Evolutionary conservation across 2,329 filamentous ascomycete species (phyloP).

Genomic region (Paecilomyces sp.): DNA sequence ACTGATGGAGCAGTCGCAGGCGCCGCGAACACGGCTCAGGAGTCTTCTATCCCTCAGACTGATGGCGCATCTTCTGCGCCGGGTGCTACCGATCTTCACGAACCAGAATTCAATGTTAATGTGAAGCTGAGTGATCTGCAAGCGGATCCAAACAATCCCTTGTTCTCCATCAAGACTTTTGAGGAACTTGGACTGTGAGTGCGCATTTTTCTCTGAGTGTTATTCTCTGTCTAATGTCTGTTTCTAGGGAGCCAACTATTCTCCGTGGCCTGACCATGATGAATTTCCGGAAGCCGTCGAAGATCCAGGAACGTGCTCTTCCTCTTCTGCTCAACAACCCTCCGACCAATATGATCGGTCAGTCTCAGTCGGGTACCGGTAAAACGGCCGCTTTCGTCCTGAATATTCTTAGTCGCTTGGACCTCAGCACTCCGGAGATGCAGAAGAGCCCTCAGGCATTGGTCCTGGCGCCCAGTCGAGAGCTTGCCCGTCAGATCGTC

Average conservation of each 20-base stretch:
- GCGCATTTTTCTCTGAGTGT: background rate
- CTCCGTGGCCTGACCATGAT: constrained; percentile 71
- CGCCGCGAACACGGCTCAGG: constrained; percentile 8
- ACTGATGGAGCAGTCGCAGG: constrained; percentile 4
- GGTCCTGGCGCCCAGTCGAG: constrained; percentile 83
- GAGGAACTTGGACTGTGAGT: constrained; percentile 78
- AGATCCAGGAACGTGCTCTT: constrained; percentile 92
- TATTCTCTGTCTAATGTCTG: constrained; percentile 3
- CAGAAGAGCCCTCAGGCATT: constrained; percentile 65
- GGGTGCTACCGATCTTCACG: constrained; percentile 50
- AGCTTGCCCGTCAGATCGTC: constrained; percentile 90
- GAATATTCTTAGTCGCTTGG: constrained; percentile 80
- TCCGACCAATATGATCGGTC: constrained; percentile 90
- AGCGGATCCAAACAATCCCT: constrained; percentile 74
- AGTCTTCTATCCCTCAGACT: constrained; percentile 17
- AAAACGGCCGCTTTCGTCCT: constrained; percentile 97
- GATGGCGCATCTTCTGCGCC: constrained; percentile 33
- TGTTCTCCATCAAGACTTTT: constrained; percentile 78
- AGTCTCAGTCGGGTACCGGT: constrained; percentile 98
- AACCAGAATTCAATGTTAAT: constrained; percentile 80
- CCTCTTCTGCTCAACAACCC: constrained; percentile 81
- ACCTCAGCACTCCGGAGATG: constrained; percentile 58
- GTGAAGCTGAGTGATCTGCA: constrained; percentile 89
- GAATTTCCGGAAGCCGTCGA: constrained; percentile 91
- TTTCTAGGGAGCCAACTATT: constrained; percentile 52